These are phyloP conservation scores for Myxozyma neglecta DNA, from an alignment of 805 yeast genomes.

Conservation along the genomic window DNA sequence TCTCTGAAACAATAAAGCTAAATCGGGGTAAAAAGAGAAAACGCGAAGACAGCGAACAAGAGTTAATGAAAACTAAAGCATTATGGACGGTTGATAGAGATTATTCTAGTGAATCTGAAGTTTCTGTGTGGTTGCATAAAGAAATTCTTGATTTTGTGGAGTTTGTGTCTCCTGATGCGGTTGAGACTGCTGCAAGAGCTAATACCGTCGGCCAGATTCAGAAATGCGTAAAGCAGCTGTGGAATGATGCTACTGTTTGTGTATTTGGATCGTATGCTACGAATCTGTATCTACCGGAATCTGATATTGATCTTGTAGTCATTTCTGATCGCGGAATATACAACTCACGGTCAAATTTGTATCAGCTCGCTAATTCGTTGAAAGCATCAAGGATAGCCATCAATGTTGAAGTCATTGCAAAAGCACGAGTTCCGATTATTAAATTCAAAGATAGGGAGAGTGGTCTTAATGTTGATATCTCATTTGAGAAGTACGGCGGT, in stretches of 20 bases:
- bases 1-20: slow-evolving; percentile 9
- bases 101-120: slow-evolving; percentile 71
- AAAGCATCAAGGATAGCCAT: slow-evolving; percentile 62
- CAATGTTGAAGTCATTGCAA: slow-evolving; percentile 79
- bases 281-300: slow-evolving; percentile 87
- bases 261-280: slow-evolving; percentile 96
- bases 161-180: slow-evolving; percentile 79
- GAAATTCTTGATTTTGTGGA: slow-evolving; percentile 83
- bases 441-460: slow-evolving; percentile 77
- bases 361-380: slow-evolving; percentile 69
- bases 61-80: neutral
- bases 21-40: slow-evolving; percentile 19
- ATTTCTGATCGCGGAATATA: slow-evolving; percentile 59
- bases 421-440: slow-evolving; percentile 91
- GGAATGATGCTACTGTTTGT: slow-evolving; percentile 78
- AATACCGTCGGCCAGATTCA: slow-evolving; percentile 61
- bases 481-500: slow-evolving; percentile 83
- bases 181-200: slow-evolving; percentile 69
- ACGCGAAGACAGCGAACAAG: slow-evolving; percentile 12
- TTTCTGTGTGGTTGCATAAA: slow-evolving; percentile 81
- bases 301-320: slow-evolving; percentile 93
- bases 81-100: slow-evolving; percentile 84
- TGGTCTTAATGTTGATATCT: slow-evolving; percentile 78
- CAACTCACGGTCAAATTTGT: slow-evolving; percentile 65
- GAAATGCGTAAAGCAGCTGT: slow-evolving; percentile 51